Base-by-base conservation (phyloP, 257 asterid species). In the Solanum chaucha region DNA sequence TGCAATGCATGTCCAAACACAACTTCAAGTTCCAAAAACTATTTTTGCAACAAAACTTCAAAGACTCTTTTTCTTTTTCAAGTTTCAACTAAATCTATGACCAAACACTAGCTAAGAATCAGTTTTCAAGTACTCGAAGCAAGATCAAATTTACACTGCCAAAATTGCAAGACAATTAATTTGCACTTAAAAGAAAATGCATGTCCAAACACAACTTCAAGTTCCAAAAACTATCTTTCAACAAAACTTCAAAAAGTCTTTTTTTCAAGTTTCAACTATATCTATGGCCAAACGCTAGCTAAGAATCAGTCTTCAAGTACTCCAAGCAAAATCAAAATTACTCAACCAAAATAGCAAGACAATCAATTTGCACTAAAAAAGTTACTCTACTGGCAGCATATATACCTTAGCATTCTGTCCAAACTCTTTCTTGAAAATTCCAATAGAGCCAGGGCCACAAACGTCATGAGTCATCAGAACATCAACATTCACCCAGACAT, bases 381-480 rank as follows among this genome's bases (percentile, higher is more conserved):
- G 7, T 73, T 78, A 78, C 26, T 24, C 65, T 14, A 81, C 8
- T 81, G 28, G 38, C 20, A 86, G 10, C 41, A 88, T 10, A 55
- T 10, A 24, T 92, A 97, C 99, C 99, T 95, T 97, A 4, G 99
- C 99, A 90, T 97, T 88, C 90, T 95, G 88, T 15, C 99, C 99
- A 88, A 97, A 97, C 90, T 97, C 99, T 86, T 87, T 94, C 96
- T 97, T 95, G 93, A 96, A 97, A 86, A 94, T 97, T 65, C 97
- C 99, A 86, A 94, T 87, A 35, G 94, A 64, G 90, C 95, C 96
- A 55, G 99, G 99, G 81, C 99, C 99, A 88, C 99, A 94, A 72
- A 97, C 99, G 85, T 97, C 99, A 87, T 96, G 99, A 10, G 99
- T 97, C 99, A 97, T 97, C 94, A 97, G 86, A 88, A 94, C 88